Conservation (phyloP, 225 moss, liverwort and hornwort genomes). For the Sphagnum contortum region DNA sequence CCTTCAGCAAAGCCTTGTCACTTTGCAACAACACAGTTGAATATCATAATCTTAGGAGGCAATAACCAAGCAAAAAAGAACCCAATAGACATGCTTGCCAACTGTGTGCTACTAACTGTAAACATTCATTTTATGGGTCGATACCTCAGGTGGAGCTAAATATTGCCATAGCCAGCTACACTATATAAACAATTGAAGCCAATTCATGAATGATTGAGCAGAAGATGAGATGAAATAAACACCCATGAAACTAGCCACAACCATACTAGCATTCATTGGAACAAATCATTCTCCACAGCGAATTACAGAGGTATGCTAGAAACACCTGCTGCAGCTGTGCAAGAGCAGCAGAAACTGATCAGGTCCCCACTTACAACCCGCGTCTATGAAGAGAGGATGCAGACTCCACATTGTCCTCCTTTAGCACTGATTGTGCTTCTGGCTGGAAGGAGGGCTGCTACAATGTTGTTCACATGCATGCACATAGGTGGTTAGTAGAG, state of each 20-base stretch:
- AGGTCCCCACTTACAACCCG: constrained; percentile 98
- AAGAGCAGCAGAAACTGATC: constrained; percentile 92
- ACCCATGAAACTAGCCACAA: too few species aligned
- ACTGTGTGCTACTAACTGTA: too few species aligned
- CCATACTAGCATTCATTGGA: constrained; percentile 4
- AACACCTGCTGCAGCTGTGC: constrained; percentile 99
- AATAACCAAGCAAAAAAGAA: constrained; percentile 1
- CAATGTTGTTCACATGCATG: constrained; percentile 99
- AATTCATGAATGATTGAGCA: too few species aligned
- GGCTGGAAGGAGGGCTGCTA: constrained; percentile 99
- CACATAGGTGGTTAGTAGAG: constrained; percentile 96
- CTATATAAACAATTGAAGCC: too few species aligned
- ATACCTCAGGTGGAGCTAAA: too few species aligned
- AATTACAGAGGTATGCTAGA: constrained; percentile 79
- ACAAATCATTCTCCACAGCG: constrained; percentile 47
- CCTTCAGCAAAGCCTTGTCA: constrained; percentile 10
- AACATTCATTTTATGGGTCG: too few species aligned
- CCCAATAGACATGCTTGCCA: not conserved
- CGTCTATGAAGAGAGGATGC: constrained; percentile 58
- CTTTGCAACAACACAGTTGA: constrained; percentile 9
- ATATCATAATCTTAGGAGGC: not conserved
- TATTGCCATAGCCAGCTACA: too few species aligned
- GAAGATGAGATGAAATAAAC: too few species aligned
- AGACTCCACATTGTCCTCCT: constrained; percentile 68
- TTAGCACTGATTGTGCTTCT: constrained; percentile 77